Evolutionary conservation across 2,329 filamentous ascomycete genomes (phyloP).

Genomic region (Nannizzia gypsea): DNA sequence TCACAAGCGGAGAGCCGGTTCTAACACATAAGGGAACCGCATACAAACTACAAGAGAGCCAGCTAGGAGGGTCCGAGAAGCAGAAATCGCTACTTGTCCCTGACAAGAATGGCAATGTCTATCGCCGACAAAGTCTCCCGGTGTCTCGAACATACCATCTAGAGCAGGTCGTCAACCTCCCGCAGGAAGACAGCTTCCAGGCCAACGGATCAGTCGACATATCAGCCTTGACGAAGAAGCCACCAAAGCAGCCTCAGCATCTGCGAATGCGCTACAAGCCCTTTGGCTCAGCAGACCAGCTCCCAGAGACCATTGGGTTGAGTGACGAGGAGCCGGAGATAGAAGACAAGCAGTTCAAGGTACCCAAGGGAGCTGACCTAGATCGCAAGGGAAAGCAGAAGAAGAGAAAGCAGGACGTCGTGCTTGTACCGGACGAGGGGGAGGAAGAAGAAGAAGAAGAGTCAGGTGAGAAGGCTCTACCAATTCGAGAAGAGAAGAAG

Average conservation of each 20-base stretch:
- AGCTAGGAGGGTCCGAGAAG: conserved; percentile 20
- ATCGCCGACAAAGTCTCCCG: conserved; percentile 16
- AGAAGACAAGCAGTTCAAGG: conserved; percentile 24
- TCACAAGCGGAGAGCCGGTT: conserved; percentile 31
- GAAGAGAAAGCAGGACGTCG: conserved; percentile 26
- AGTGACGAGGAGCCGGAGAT: conserved; percentile 29
- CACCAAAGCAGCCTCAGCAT: conserved; percentile 32
- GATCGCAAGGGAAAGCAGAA: conserved; percentile 22
- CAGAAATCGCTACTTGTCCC: conserved; percentile 28
- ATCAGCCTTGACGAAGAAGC: conserved; percentile 10
- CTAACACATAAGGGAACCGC: conserved; percentile 32
- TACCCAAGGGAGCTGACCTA: conserved; percentile 17
- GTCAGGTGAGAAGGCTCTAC: conserved; percentile 16
- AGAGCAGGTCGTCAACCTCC: conserved; percentile 11
- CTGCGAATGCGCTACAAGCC: conserved; percentile 37
- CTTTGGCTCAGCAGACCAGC: conserved; percentile 26
- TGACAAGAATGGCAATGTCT: conserved; percentile 26
- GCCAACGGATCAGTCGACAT: conserved; percentile 1
- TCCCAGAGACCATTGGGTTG: conserved; percentile 27
- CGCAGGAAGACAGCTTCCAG: conserved; percentile 1
- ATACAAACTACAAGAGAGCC: conserved; percentile 30
- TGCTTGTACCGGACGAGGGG: background rate
- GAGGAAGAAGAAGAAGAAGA: background rate
- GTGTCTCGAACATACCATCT: conserved; percentile 19
- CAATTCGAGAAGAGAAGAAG: background rate